phyloP scores from a whole-genome alignment of 2,329 filamentous ascomycete species.

The Chrysoporthe austroafricana region DNA sequence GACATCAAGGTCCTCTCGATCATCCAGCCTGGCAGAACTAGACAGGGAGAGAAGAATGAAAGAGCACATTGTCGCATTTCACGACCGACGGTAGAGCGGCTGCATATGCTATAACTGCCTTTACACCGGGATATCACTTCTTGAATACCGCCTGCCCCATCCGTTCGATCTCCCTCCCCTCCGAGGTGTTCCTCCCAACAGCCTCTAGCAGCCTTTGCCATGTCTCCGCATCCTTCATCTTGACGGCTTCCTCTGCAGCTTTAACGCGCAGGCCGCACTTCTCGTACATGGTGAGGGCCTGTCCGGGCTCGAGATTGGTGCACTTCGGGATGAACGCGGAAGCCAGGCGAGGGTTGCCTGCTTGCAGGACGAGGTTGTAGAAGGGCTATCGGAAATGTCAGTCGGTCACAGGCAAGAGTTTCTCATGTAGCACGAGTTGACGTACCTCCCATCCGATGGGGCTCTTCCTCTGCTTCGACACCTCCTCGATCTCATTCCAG shows the following conservation, averaged over 20 bases:
- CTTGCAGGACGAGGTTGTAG: constrained; percentile 84
- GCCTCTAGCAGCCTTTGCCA: constrained; percentile 75
- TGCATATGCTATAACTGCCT: neutral
- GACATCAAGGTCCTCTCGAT: neutral
- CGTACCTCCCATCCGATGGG: constrained; percentile 95
- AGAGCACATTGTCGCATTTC: too few relatives aligned
- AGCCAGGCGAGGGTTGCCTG: constrained; percentile 87
- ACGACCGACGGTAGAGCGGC: too few relatives aligned
- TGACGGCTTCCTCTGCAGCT: constrained; percentile 89
- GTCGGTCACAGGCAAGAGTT: neutral
- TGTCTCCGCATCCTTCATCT: constrained; percentile 75
- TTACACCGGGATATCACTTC: constrained; percentile 38
- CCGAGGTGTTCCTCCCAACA: constrained; percentile 69
- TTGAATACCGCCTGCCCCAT: constrained; percentile 66
- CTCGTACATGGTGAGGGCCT: constrained; percentile 89
- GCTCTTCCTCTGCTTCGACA: constrained; percentile 76
- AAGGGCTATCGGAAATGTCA: constrained; percentile 66
- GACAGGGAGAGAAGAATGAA: too few relatives aligned
- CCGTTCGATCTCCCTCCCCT: constrained; percentile 80
- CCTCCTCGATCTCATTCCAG: constrained; percentile 91
- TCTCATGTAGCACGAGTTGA: constrained; percentile 24
- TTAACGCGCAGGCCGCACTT: constrained; percentile 90
- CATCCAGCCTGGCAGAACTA: neutral
- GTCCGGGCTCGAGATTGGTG: constrained; percentile 67
- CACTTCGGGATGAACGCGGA: constrained; percentile 87